These are phyloP conservation scores for Solanum etuberosum DNA, from an alignment of 257 asterid species.

Conservation along the genomic window DNA sequence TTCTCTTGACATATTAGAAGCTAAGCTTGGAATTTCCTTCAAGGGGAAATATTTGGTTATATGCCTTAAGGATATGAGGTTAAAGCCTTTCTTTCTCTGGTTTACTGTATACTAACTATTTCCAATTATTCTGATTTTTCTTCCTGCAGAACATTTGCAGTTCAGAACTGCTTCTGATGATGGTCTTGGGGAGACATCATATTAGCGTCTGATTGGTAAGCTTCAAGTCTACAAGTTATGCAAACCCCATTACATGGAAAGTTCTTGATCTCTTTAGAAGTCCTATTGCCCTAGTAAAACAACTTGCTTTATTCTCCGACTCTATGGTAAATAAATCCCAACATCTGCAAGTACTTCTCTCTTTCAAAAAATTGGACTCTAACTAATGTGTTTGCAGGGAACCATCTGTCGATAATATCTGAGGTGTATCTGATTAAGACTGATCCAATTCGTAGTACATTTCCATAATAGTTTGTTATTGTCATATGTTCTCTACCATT, in stretches of 20 bases:
- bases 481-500: too few species aligned
- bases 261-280: conserved; percentile 18
- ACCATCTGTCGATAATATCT: neutral
- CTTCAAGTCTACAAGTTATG: conserved; percentile 48
- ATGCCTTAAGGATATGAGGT: conserved; percentile 56
- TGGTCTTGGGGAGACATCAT: conserved; percentile 45
- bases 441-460: too few species aligned
- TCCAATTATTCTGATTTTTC: too few species aligned
- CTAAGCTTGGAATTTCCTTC: conserved; percentile 11
- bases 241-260: conserved; percentile 31
- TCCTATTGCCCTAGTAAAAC: conserved; percentile 15
- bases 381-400: neutral
- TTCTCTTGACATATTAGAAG: conserved; percentile 17
- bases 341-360: conserved; percentile 1
- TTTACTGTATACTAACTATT: too few species aligned
- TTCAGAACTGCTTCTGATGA: conserved; percentile 21
- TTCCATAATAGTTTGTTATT: too few species aligned
- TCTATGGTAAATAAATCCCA: too few species aligned
- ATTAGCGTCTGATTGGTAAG: conserved; percentile 43
- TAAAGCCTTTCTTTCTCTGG: neutral
- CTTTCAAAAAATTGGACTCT: conserved; percentile 8
- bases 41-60: conserved; percentile 19
- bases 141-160: too few species aligned
- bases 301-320: neutral
- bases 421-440: too few species aligned